phyloP scores from a whole-genome alignment of 2,329 filamentous ascomycete species.

The Blastomyces gilchristii region DNA sequence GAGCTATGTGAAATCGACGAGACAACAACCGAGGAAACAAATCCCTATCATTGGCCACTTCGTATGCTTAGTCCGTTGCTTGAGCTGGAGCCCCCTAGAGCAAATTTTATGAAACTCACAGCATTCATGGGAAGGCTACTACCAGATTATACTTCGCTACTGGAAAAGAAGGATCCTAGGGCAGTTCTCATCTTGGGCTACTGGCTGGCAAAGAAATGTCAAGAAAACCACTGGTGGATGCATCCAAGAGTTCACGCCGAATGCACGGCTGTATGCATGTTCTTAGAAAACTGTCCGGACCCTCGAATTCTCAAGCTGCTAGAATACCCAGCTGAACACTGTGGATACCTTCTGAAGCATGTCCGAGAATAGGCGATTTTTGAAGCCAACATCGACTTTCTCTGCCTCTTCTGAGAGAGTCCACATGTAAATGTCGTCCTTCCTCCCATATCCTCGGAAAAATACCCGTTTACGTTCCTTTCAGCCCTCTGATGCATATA shows the following conservation, averaged over 20 bases:
- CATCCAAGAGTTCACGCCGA: conserved; percentile 25
- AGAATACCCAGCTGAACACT: conserved; percentile 26
- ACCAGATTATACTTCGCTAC: conserved; percentile 22
- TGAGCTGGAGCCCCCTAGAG: conserved; percentile 17
- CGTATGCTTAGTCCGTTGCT: conserved; percentile 28
- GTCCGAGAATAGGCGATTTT: conserved; percentile 16
- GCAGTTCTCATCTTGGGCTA: conserved; percentile 27
- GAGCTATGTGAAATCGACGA: conserved; percentile 28
- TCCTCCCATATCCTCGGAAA: neutral
- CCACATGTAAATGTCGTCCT: neutral
- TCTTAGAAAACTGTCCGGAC: conserved; percentile 24
- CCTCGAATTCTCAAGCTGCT: conserved; percentile 22
- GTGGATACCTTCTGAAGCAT: conserved; percentile 25
- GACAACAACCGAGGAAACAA: conserved; percentile 22
- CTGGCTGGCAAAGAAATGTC: conserved; percentile 27
- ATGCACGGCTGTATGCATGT: conserved; percentile 31
- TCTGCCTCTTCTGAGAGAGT: conserved; percentile 1
- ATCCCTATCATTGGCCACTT: conserved; percentile 30
- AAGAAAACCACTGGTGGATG: conserved; percentile 24
- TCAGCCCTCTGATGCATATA: neutral
- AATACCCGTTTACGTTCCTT: neutral
- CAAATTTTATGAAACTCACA: conserved; percentile 21
- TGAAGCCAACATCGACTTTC: conserved; percentile 8
- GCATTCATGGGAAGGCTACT: conserved; percentile 29
- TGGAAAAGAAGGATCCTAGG: conserved; percentile 24